Evolutionary conservation across 768 basidiomycete genomes (phyloP).

Genomic region (Boletus sp.): DNA sequence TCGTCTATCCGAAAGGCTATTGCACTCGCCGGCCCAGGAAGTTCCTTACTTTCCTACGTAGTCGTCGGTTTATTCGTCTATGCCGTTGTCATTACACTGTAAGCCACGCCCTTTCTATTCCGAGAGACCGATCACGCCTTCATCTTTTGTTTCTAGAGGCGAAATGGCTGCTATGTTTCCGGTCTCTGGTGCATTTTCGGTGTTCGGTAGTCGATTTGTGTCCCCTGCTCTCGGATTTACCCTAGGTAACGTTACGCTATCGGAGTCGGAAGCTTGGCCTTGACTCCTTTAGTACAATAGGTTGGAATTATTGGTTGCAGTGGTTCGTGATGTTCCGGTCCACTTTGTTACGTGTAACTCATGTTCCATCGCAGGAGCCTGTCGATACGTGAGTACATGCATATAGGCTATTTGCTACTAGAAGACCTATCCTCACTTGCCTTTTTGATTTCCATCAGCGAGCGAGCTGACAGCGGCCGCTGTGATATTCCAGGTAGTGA

Average conservation of each 20-base stretch:
- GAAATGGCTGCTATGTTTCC: slow-evolving; percentile 67
- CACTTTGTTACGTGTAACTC: not conserved
- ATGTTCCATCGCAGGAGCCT: slow-evolving; percentile 30
- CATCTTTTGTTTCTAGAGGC: slow-evolving; percentile 36
- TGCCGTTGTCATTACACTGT: slow-evolving; percentile 59
- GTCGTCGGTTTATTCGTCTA: slow-evolving; percentile 60
- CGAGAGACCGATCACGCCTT: not conserved
- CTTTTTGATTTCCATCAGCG: slow-evolving; percentile 30
- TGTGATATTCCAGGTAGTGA: slow-evolving; percentile 44
- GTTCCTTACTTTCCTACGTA: slow-evolving; percentile 58
- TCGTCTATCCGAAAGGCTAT: slow-evolving; percentile 38
- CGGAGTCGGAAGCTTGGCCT: not conserved
- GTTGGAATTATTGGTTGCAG: slow-evolving; percentile 60
- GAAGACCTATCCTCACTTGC: slow-evolving; percentile 9
- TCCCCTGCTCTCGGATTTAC: slow-evolving; percentile 60
- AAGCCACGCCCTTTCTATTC: slow-evolving; percentile 7
- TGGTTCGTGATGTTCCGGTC: slow-evolving; percentile 25
- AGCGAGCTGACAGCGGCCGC: slow-evolving; percentile 58
- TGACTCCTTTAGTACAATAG: slow-evolving; percentile 19
- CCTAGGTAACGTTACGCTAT: slow-evolving; percentile 34
- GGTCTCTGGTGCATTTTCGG: slow-evolving; percentile 58
- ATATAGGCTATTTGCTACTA: not conserved
- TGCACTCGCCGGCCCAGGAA: slow-evolving; percentile 55
- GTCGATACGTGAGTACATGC: slow-evolving; percentile 35
- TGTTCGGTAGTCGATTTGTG: slow-evolving; percentile 56